phyloP scores from a whole-genome alignment of 2,329 filamentous ascomycete genomes.

The Fusarium albidum region DNA sequence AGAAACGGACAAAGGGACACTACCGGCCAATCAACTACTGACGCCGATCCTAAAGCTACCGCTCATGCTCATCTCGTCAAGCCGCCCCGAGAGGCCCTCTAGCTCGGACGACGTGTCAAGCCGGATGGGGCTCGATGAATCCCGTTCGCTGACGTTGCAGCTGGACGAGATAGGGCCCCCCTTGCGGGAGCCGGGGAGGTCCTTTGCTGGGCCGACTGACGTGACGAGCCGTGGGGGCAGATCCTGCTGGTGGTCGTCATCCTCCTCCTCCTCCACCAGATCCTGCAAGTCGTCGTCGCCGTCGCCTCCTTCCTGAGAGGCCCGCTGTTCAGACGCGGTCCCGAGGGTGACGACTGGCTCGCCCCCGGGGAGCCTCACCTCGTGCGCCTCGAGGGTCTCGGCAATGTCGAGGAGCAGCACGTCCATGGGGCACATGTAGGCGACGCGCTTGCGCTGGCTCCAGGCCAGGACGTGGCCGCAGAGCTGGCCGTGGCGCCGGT shows the following conservation, averaged over 20 bases:
- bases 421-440: conserved; percentile 97
- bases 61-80: conserved; percentile 46
- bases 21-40: conserved; percentile 26
- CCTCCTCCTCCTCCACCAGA: conserved; percentile 43
- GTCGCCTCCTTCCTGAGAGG: background rate
- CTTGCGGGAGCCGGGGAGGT: conserved; percentile 5
- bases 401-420: conserved; percentile 86
- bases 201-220: conserved; percentile 13
- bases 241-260: conserved; percentile 28
- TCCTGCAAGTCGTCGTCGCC: conserved; percentile 41
- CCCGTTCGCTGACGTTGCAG: conserved; percentile 26
- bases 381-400: conserved; percentile 74
- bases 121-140: conserved; percentile 39
- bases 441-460: conserved; percentile 80
- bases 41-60: conserved; percentile 44
- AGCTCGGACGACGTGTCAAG: conserved; percentile 42
- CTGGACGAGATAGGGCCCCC: conserved; percentile 28
- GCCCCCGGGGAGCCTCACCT: conserved; percentile 75
- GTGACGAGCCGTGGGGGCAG: conserved; percentile 21
- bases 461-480: conserved; percentile 92
- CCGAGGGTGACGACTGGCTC: conserved; percentile 49
- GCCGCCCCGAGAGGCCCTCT: conserved; percentile 38
- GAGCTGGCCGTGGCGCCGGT: conserved; percentile 78
- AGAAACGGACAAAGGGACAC: background rate
- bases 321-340: conserved; percentile 15